Percentiles rank a stretch among this genome's conserved stretches.
Conservation (phyloP, 2,329 filamentous ascomycete genomes). For the Stromatinia cepivora region DNA sequence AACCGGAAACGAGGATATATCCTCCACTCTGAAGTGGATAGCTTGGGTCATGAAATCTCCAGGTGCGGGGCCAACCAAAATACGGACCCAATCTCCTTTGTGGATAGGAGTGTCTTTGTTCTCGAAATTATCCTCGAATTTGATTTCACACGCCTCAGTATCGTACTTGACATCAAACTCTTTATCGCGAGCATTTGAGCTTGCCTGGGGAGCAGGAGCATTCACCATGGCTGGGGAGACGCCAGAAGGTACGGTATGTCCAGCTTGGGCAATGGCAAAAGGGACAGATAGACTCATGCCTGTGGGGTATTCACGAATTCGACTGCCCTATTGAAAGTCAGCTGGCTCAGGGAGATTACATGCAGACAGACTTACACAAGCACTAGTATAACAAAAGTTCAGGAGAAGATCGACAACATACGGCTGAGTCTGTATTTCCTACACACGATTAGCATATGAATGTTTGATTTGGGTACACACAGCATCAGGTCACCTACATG, state of each 20-base stretch:
- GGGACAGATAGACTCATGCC: slow-evolving; percentile 41
- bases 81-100: slow-evolving; percentile 37
- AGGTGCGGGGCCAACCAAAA: slow-evolving; percentile 20
- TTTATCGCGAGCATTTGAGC: not conserved
- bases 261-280: slow-evolving; percentile 15
- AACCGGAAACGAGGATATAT: slow-evolving; percentile 34
- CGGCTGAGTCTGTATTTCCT: slow-evolving; percentile 73
- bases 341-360: not conserved
- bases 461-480: not conserved
- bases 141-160: slow-evolving; percentile 27
- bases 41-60: slow-evolving; percentile 17
- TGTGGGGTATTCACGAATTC: slow-evolving; percentile 40
- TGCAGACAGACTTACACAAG: slow-evolving; percentile 30
- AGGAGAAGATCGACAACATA: slow-evolving; percentile 82
- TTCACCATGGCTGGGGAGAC: not conserved
- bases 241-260: not conserved
- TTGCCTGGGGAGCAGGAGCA: not conserved
- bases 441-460: not conserved
- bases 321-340: slow-evolving; percentile 23
- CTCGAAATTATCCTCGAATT: slow-evolving; percentile 33
- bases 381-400: slow-evolving; percentile 70
- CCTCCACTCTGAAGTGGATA: slow-evolving; percentile 35
- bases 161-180: slow-evolving; percentile 32
- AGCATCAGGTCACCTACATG: slow-evolving; percentile 45
- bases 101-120: slow-evolving; percentile 28